phyloP scores from a whole-genome alignment of 2,329 filamentous ascomycete genomes.

The Metarhizium brunneum region DNA sequence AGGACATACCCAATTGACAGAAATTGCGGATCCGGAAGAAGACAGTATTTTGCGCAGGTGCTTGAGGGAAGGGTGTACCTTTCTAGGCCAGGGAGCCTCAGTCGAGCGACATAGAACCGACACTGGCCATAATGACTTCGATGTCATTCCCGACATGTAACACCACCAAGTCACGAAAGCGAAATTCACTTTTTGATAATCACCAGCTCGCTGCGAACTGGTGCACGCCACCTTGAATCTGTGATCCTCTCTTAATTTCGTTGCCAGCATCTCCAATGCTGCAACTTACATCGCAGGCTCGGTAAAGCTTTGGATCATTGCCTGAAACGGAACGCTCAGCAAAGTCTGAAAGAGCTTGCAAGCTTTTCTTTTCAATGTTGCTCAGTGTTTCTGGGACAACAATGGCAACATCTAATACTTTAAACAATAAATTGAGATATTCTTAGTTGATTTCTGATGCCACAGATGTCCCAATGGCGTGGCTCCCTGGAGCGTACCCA shows the following conservation, averaged over 20 bases:
- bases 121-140: constrained; percentile 46
- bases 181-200: too few species aligned
- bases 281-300: neutral
- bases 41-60: constrained; percentile 70
- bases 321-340: neutral
- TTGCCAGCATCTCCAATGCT: too few species aligned
- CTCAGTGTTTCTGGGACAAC: too few species aligned
- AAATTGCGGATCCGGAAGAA: constrained; percentile 73
- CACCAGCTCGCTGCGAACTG: neutral
- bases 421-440: too few species aligned
- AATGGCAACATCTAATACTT: too few species aligned
- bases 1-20: constrained; percentile 49
- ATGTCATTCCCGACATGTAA: constrained; percentile 26
- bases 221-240: too few species aligned
- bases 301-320: neutral
- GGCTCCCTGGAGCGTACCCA: too few species aligned
- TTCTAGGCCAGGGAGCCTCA: constrained; percentile 56
- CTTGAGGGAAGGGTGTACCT: constrained; percentile 51
- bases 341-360: neutral
- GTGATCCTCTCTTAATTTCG: neutral
- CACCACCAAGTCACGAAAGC: too few species aligned
- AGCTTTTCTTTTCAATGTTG: neutral
- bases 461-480: too few species aligned
- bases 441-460: too few species aligned
- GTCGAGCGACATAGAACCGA: constrained; percentile 49